Evolutionary conservation across 352 stramenopile genomes (phyloP).

Genomic region (Blastocystis sp.): DNA sequence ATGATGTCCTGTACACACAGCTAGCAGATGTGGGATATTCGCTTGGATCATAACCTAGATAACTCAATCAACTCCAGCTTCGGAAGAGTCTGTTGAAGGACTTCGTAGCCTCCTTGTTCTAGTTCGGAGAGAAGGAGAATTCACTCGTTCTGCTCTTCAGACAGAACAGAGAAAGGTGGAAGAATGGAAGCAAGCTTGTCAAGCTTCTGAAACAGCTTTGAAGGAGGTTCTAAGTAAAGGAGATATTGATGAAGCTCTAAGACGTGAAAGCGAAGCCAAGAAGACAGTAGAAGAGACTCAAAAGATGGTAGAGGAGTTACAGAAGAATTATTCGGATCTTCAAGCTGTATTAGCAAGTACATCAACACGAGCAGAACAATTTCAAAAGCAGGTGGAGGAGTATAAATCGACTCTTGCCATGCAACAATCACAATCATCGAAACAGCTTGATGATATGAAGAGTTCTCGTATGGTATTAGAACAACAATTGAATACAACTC

Average conservation of each 20-base stretch:
- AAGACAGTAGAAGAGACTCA: neutral
- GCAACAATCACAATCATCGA: neutral
- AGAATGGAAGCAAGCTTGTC: neutral
- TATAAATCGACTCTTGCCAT: neutral
- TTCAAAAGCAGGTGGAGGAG: neutral
- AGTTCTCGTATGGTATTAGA: neutral
- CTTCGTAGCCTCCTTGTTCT: constrained; percentile 34
- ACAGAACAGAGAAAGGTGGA: neutral
- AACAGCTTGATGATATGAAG: neutral
- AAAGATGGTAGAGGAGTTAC: neutral
- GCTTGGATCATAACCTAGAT: neutral
- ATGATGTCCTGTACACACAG: constrained; percentile 45
- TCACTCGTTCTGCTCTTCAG: constrained; percentile 19
- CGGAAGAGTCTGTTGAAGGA: neutral
- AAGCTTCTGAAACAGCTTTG: neutral
- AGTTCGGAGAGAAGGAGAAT: constrained; percentile 35
- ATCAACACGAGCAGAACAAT: neutral
- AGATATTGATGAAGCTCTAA: constrained; percentile 21
- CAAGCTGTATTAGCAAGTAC: neutral
- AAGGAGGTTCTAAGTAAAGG: constrained; percentile 19
- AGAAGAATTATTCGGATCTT: neutral
- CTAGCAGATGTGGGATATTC: neutral
- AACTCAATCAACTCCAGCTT: neutral
- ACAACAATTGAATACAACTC: neutral
- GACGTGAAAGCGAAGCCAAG: neutral